Base-by-base conservation (phyloP, 2,329 filamentous ascomycete species). In the Fusarium chuoi region DNA sequence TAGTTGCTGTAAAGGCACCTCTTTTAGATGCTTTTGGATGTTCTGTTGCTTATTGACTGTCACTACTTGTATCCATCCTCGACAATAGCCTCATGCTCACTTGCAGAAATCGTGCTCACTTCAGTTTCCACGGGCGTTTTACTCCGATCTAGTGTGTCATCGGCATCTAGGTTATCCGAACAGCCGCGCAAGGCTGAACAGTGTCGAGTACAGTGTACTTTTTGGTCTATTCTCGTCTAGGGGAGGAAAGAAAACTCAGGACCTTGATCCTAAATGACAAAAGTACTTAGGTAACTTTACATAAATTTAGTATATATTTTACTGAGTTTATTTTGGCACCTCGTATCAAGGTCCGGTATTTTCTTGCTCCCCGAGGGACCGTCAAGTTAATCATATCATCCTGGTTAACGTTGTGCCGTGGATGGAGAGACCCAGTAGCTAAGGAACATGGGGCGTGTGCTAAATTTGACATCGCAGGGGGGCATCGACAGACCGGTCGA, bases 381-480 rank as follows among this genome's bases (percentile, higher is more conserved):
- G 42, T 52, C 38, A 26, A 38, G 48, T 55, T 52, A 62, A 74
- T 57, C 52, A 68, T 62, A 74, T 58, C 30, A 57, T 61, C 74
- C 75, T 44, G 28, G 75, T 65, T 63, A 33, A 59, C 55, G 76
- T 77, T 70, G 36, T 68, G 65, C 42, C 44, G 30, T 57, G 38
- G 58, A 68, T 68, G 69, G 70, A 45, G 36, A 58, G 62, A 59
- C 62, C 56, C 63, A 68, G 59, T 68, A 64, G 52, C 61, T 63
- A 65, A 71, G 65, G 41, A 36, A 57, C n/a, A 54, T 63, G 67
- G 68, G 61, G 62, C 49, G 51, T 49, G 65, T 75, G 68, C 76
- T 77, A 78, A 77, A 76, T 73, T 78, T 76, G 73, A 77, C 76
- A 75, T 69, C 68, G 55, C 65, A 67, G 69, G 60, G 66, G 66